A percentile compares a stretch with the other conserved stretches of the same genome.
Evolutionary conservation across 73 alveolate species (phyloP).

Genomic region (Paramecium sexaurelia): DNA sequence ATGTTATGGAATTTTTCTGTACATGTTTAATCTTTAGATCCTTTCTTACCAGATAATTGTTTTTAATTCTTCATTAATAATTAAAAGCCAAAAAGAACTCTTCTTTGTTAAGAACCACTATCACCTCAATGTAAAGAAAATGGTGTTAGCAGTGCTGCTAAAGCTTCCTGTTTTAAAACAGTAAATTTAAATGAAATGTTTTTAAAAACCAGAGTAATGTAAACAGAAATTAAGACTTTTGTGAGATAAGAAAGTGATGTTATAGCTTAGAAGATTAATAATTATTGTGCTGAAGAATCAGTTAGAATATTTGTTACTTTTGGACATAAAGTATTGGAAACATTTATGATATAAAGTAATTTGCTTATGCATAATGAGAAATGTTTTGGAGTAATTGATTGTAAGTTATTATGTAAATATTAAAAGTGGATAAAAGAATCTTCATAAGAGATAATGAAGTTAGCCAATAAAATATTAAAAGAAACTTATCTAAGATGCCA

Average conservation of each 20-base stretch:
- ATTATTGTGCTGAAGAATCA: constrained; percentile 56
- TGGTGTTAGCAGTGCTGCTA: not conserved
- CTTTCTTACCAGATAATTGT: constrained; percentile 36
- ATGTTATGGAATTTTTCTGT: constrained; percentile 48
- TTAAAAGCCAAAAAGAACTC: constrained; percentile 41
- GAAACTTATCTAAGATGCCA: constrained; percentile 14
- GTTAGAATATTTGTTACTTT: constrained; percentile 51
- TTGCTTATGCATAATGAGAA: constrained; percentile 10
- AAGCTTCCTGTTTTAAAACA: constrained; percentile 8
- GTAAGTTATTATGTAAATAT: not conserved
- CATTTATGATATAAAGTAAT: constrained; percentile 27
- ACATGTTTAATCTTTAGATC: constrained; percentile 51
- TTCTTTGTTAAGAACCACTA: constrained; percentile 41
- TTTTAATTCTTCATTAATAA: constrained; percentile 24
- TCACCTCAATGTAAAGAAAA: constrained; percentile 50
- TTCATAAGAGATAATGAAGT: constrained; percentile 20
- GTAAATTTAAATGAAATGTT: constrained; percentile 38
- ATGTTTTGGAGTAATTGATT: constrained; percentile 41
- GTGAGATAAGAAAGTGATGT: constrained; percentile 28
- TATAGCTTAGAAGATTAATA: constrained; percentile 42
- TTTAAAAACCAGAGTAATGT: constrained; percentile 33
- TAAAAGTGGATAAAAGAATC: constrained; percentile 37
- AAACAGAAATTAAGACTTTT: constrained; percentile 42
- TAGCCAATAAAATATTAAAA: not conserved
- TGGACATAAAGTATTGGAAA: constrained; percentile 53